A percentile compares a stretch with the other conserved stretches of the same genome.
These are phyloP conservation scores for Penicillium italicum DNA, from an alignment of 2,329 filamentous ascomycete species.

Conservation along the genomic window DNA sequence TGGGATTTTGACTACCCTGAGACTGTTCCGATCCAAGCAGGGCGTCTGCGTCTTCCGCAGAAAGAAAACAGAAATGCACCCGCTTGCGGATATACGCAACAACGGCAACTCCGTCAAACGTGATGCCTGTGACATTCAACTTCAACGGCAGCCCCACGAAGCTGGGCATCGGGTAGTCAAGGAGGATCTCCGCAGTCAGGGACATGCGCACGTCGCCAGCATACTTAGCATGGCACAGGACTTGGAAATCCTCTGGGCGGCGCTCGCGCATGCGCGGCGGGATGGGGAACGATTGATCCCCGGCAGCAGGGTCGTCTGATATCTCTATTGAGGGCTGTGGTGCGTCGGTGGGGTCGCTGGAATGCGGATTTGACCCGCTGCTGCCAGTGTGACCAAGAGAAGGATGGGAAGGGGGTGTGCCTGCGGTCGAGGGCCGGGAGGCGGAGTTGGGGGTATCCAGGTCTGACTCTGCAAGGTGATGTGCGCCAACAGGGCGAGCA, in stretches of 20 bases:
- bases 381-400: constrained; percentile 24
- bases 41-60: constrained; percentile 82
- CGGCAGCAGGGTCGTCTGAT: constrained; percentile 17
- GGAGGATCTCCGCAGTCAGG: constrained; percentile 87
- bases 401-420: constrained; percentile 32
- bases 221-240: constrained; percentile 87
- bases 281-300: constrained; percentile 30
- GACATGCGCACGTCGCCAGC: constrained; percentile 81
- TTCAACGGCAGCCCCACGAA: constrained; percentile 95
- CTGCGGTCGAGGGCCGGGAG: constrained; percentile 45
- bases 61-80: constrained; percentile 91
- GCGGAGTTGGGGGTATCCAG: constrained; percentile 37
- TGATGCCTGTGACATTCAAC: constrained; percentile 89
- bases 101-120: constrained; percentile 92
- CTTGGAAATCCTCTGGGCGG: constrained; percentile 81
- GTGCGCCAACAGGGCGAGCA: constrained; percentile 15
- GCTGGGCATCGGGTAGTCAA: constrained; percentile 98
- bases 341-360: constrained; percentile 23
- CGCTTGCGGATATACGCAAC: constrained; percentile 84
- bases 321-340: constrained; percentile 21
- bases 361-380: constrained; percentile 28
- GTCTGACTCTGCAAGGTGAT: constrained; percentile 32
- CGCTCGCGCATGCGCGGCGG: constrained; percentile 64
- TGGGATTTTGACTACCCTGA: constrained; percentile 25
- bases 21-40: constrained; percentile 55